A percentile compares a stretch with the other conserved stretches of the same genome.
These are phyloP conservation scores for Stygiomarasmius scandens DNA, from an alignment of 1,284 basidiomycete genomes.

Conservation along the genomic window DNA sequence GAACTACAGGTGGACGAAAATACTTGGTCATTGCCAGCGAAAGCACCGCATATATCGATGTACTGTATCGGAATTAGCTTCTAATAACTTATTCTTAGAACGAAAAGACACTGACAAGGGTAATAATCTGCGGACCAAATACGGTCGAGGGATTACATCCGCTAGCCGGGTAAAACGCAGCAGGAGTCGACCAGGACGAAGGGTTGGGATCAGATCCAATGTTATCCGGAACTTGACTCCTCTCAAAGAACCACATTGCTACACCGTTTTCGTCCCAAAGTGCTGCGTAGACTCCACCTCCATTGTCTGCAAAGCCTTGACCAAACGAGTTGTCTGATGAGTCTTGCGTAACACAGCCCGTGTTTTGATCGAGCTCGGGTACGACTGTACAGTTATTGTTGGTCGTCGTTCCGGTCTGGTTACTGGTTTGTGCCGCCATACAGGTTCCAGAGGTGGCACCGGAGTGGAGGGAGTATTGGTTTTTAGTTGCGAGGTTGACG, in stretches of 20 bases:
- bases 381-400: conserved; percentile 19
- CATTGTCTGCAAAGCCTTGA: conserved; percentile 16
- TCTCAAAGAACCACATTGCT: conserved; percentile 61
- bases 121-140: conserved; percentile 26
- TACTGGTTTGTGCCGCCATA: conserved; percentile 10
- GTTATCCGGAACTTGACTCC: conserved; percentile 55
- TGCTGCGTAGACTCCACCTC: conserved; percentile 32
- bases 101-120: conserved; percentile 8
- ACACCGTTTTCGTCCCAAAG: conserved; percentile 59
- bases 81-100: neutral
- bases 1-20: conserved; percentile 6
- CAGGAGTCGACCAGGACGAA: conserved; percentile 56
- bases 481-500: conserved; percentile 12
- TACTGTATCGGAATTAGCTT: neutral
- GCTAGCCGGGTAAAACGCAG: conserved; percentile 56
- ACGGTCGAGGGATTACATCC: conserved; percentile 38
- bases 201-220: conserved; percentile 56
- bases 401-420: conserved; percentile 19
- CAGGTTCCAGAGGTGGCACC: conserved; percentile 16
- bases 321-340: conserved; percentile 10
- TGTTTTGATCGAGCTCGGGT: conserved; percentile 7
- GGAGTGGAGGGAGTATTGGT: conserved; percentile 15
- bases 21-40: conserved; percentile 5
- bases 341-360: conserved; percentile 12
- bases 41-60: conserved; percentile 15